These are phyloP conservation scores for Boletellus emodensis DNA, from an alignment of 768 basidiomycete species.

Conservation along the genomic window DNA sequence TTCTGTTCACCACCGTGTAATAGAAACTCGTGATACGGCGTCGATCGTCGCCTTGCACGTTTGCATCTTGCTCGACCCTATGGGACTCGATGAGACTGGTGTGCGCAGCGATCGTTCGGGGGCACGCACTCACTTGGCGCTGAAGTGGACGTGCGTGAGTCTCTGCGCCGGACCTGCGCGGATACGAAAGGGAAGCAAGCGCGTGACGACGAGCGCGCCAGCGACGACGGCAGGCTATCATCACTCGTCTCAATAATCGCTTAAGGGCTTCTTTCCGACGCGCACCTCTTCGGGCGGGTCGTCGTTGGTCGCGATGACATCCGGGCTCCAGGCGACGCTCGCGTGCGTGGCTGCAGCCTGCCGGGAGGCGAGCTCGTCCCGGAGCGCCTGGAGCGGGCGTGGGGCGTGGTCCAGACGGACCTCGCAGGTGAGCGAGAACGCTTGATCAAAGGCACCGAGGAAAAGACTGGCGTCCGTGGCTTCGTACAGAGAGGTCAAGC, in stretches of 20 bases:
- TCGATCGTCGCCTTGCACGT: slow-evolving; percentile 14
- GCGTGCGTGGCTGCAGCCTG: slow-evolving; percentile 17
- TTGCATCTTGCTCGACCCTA: slow-evolving; percentile 26
- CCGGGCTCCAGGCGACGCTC: slow-evolving; percentile 33
- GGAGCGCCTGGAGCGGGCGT: slow-evolving; percentile 23
- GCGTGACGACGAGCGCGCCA: slow-evolving; percentile 38
- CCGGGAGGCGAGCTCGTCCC: slow-evolving; percentile 22
- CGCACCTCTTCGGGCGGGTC: slow-evolving; percentile 21
- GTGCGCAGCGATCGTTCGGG: background rate
- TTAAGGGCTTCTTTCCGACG: background rate
- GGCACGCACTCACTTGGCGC: slow-evolving; percentile 33
- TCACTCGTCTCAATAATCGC: background rate
- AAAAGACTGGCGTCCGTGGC: slow-evolving; percentile 6
- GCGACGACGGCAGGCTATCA: slow-evolving; percentile 36
- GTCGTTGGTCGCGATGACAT: slow-evolving; percentile 30
- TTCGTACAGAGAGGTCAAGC: slow-evolving; percentile 28
- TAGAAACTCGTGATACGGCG: slow-evolving; percentile 35
- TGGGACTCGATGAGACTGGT: background rate
- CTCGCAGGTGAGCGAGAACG: slow-evolving; percentile 33
- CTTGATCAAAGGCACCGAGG: slow-evolving; percentile 21
- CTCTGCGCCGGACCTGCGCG: slow-evolving; percentile 37
- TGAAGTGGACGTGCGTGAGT: slow-evolving; percentile 33
- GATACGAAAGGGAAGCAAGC: slow-evolving; percentile 38
- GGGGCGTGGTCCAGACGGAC: slow-evolving; percentile 32
- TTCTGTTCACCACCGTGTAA: slow-evolving; percentile 29